A percentile compares a stretch with the other conserved stretches of the same genome.
Conservation (phyloP, 805 yeast species). For the Saturnispora besseyi region DNA sequence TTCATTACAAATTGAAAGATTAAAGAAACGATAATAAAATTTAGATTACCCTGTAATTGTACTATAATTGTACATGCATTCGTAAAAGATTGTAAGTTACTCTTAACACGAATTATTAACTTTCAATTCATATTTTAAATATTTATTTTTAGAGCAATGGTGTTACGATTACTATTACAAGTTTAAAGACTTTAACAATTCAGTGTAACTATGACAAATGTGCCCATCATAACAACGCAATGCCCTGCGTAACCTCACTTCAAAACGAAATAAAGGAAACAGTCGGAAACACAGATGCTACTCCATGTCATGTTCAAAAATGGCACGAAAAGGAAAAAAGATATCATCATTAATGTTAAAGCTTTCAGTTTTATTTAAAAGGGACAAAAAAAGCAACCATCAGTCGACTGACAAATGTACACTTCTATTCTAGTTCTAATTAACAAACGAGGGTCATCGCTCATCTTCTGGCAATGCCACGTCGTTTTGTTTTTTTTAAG, state of each 20-base stretch:
- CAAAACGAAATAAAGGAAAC: conserved; percentile 27
- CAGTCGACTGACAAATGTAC: background rate
- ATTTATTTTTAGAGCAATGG: no score
- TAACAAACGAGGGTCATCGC: background rate
- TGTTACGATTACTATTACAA: no score
- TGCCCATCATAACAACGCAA: conserved; percentile 51
- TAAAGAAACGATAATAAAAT: background rate
- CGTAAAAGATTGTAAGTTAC: no score
- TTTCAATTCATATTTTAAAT: no score
- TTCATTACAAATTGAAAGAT: background rate
- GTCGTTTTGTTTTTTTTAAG: background rate
- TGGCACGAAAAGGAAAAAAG: conserved; percentile 25
- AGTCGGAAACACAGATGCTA: conserved; percentile 13
- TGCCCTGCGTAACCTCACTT: conserved; percentile 38
- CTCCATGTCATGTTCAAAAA: conserved; percentile 21
- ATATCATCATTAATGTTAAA: conserved; percentile 23
- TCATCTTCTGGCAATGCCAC: no score
- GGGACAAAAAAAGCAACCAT: background rate
- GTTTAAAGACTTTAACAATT: conserved; percentile 17
- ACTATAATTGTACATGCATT: no score
- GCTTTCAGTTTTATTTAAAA: background rate
- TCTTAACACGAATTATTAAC: no score
- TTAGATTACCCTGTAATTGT: no score
- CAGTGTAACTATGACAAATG: conserved; percentile 88
- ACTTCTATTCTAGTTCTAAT: background rate